These are phyloP conservation scores for Thelonectria discophora DNA, from an alignment of 2,329 filamentous ascomycete genomes.

Conservation along the genomic window DNA sequence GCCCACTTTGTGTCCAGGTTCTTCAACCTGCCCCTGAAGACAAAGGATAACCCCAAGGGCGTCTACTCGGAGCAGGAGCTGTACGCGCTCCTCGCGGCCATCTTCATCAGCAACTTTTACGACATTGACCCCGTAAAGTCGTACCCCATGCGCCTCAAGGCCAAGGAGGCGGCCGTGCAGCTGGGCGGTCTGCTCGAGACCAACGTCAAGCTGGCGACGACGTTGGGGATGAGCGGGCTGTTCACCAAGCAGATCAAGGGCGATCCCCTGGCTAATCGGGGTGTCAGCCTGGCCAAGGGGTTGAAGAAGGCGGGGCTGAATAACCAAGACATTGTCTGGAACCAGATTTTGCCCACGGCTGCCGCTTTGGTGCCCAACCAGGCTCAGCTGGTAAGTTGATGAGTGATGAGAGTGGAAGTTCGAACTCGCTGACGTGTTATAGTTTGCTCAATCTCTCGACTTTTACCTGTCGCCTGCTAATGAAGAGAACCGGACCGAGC, in stretches of 20 bases:
- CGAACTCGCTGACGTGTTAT: conserved; percentile 30
- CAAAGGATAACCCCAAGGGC: conserved; percentile 65
- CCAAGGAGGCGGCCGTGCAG: conserved; percentile 64
- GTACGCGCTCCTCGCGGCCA: conserved; percentile 69
- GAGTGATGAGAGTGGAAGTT: too few species aligned
- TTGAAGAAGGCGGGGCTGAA: conserved; percentile 71
- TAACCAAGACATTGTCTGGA: conserved; percentile 73
- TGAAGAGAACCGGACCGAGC: conserved; percentile 63
- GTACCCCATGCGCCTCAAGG: conserved; percentile 69
- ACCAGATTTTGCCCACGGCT: conserved; percentile 73
- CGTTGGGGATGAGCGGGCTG: conserved; percentile 51
- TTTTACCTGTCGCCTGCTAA: conserved; percentile 72
- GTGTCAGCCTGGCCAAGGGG: conserved; percentile 70
- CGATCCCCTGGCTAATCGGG: conserved; percentile 69
- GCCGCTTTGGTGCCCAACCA: conserved; percentile 75
- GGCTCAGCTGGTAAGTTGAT: conserved; percentile 65
- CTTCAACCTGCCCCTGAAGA: conserved; percentile 75
- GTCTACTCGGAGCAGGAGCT: conserved; percentile 64
- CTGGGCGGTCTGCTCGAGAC: conserved; percentile 70
- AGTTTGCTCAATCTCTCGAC: conserved; percentile 78
- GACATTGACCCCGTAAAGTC: conserved; percentile 72
- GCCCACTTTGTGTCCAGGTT: conserved; percentile 69
- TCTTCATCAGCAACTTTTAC: conserved; percentile 73
- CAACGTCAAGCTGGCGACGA: conserved; percentile 68
- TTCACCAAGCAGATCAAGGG: conserved; percentile 62